Conservation (phyloP, 345 rosid species). For the Kernera saxatilis region DNA sequence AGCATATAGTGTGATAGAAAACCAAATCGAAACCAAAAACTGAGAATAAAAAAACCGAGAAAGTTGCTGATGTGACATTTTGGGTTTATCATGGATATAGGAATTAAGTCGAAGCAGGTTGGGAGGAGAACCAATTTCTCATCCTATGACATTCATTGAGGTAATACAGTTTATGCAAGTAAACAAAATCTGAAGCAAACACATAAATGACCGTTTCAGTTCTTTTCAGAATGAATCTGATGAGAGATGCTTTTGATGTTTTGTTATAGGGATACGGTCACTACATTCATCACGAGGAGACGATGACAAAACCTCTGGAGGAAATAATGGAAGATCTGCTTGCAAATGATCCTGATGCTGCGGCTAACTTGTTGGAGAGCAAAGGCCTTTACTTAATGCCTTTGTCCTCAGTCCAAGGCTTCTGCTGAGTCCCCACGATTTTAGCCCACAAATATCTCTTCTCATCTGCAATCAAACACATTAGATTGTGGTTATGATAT, state of each 20-base stretch:
- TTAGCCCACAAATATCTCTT: not conserved
- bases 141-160: conserved; percentile 32
- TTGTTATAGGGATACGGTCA: conserved; percentile 47
- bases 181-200: not conserved
- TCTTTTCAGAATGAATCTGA: not conserved
- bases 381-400: conserved; percentile 49
- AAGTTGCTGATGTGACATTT: not conserved
- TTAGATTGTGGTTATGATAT: not conserved
- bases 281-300: conserved; percentile 36
- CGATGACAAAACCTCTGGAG: conserved; percentile 40
- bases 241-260: not conserved
- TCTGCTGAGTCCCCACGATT: conserved; percentile 1
- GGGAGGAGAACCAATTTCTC: conserved; percentile 36
- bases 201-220: no score
- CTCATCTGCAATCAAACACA: not conserved
- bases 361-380: conserved; percentile 41
- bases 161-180: not conserved
- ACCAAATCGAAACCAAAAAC: not conserved
- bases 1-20: not conserved
- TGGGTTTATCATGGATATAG: conserved; percentile 33
- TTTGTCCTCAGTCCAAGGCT: conserved; percentile 29
- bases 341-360: conserved; percentile 38
- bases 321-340: conserved; percentile 40
- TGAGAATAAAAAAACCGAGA: no score
- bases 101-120: conserved; percentile 51